Evolutionary conservation across 2,329 filamentous ascomycete genomes (phyloP).

Genomic region (Fusarium subglutinans): DNA sequence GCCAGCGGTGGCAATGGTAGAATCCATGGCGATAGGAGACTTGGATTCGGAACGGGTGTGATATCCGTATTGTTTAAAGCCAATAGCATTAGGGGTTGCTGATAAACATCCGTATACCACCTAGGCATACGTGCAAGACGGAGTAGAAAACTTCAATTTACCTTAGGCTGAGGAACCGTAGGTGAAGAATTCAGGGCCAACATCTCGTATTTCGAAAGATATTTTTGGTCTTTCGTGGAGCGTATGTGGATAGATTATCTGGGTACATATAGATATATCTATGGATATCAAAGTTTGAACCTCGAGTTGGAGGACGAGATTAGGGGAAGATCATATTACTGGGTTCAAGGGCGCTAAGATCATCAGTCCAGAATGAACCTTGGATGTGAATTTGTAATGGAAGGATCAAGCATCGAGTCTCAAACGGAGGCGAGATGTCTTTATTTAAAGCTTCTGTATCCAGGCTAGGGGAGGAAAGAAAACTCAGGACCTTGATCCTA

Average conservation of each 20-base stretch:
- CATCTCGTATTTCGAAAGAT: not conserved
- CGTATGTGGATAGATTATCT: not conserved
- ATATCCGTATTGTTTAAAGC: not conserved
- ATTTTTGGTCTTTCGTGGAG: not conserved
- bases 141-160: not conserved
- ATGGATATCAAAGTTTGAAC: not conserved
- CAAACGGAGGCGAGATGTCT: constrained; percentile 33
- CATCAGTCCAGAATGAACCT: constrained; percentile 7
- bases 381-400: not conserved
- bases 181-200: not conserved
- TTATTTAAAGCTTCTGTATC: constrained; percentile 15
- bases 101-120: not conserved
- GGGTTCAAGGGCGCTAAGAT: not conserved
- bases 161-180: not conserved
- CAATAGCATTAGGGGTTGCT: not conserved
- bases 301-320: not conserved
- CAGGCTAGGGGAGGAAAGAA: too few relatives aligned
- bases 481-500: too few relatives aligned
- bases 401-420: constrained; percentile 12
- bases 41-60: not conserved
- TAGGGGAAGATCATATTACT: constrained; percentile 21
- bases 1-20: not conserved
- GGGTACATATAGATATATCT: not conserved
- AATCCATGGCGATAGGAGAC: constrained; percentile 19
- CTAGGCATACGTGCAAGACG: not conserved